Base-by-base conservation (phyloP, 139 green algal genomes). In the Closterium sp. region DNA sequence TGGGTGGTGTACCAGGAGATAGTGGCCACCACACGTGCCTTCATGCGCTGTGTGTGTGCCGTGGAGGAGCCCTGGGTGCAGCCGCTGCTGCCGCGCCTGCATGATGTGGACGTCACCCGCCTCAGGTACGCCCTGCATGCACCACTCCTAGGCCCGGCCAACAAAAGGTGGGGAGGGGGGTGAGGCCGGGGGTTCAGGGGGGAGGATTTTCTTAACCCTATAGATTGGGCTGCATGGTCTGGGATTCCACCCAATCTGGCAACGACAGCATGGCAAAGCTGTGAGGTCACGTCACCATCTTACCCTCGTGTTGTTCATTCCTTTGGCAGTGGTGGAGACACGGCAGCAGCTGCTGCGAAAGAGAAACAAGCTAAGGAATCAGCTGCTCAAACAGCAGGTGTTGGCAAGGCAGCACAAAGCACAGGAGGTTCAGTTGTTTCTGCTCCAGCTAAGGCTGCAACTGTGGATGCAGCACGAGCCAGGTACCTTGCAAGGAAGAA, bases 1-100 rank as follows among this genome's bases (percentile, higher is more conserved):
- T 99, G 97, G 97, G 86, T 99, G 5, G 90, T 99, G 19, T 99
- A 98, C 93, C 97, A 99, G 89, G 97, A 98, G 95, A 95, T 98
- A 28, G 95, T 99, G 29, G 91, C 95, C 31, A 98, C 97, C 1
- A 95, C 93, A 1, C 91, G 95, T 1, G 95, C 96, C 4, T 98
- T 98, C 93, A 94, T 99, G 29, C 94, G 95, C 70, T 94, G 97
- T 91, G 97, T 97, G 90, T 98, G 97, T 91, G 94, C 96, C 19
- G 96, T 98, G 0, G 95, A 97, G 29, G 94, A 90, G 1, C 89
- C 95, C 21, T 99, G 97, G 96, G 96, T 98, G 42, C 90, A 95
- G 31, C 86, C 90, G 3, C 79, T 98, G n/a, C 91, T 98, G 85
- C 94, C 95, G 70, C 96, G 96, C 89, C 88, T 98, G 29, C 93